Conservation (phyloP, 805 yeast species). For the Jamesozyma spencerorum region DNA sequence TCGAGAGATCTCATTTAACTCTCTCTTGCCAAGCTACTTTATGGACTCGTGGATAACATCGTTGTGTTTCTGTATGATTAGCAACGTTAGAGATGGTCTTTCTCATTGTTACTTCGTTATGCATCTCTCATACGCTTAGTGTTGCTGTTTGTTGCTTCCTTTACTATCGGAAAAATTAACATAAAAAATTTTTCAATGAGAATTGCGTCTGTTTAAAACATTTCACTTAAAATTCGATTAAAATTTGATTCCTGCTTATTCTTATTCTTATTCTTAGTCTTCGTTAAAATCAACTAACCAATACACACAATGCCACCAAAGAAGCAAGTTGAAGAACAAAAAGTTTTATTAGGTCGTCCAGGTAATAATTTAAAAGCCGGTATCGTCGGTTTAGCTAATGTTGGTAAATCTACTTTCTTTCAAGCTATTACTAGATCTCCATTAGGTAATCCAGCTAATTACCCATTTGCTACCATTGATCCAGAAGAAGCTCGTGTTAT, state of each 20-base stretch:
- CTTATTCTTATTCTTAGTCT: background rate
- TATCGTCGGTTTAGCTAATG: conserved; percentile 74
- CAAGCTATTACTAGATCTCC: conserved; percentile 69
- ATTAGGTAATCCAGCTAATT: conserved; percentile 66
- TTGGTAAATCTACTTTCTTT: conserved; percentile 73
- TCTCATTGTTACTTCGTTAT: no score
- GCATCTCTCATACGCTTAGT: no score
- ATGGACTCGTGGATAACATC: no score
- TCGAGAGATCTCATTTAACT: no score
- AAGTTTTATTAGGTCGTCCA: conserved; percentile 76
- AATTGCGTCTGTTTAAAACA: no score
- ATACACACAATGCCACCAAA: conserved; percentile 29
- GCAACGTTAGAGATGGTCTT: no score
- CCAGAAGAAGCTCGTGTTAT: conserved; percentile 96
- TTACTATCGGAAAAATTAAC: no score
- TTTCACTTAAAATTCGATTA: background rate
- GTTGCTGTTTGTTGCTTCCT: no score
- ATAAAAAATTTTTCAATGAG: no score
- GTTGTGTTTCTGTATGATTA: no score
- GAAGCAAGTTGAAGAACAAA: conserved; percentile 43
- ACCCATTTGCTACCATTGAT: conserved; percentile 82
- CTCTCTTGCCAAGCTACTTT: no score
- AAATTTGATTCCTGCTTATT: no score
- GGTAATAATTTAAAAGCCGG: conserved; percentile 51
- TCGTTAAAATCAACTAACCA: background rate